These are phyloP conservation scores for Sclerotinia sclerotiorum DNA, from an alignment of 2,329 filamentous ascomycete species.

Conservation along the genomic window DNA sequence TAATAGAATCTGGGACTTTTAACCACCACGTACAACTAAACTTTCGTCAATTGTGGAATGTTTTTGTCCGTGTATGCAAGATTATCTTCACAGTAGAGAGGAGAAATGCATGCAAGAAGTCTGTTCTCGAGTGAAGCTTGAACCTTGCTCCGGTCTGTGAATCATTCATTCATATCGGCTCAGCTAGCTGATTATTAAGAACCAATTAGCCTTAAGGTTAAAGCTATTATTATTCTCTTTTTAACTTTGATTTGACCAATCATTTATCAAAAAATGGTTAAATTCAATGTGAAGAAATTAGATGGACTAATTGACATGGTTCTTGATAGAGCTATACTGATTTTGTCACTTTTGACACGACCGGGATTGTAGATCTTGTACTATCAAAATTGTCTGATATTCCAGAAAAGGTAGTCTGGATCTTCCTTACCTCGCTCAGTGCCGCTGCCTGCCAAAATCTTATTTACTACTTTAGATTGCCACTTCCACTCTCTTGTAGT, in stretches of 20 bases:
- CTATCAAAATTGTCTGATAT: neutral
- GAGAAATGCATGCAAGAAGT: neutral
- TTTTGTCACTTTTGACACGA: neutral
- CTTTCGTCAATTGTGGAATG: neutral
- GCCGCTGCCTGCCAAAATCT: conserved; percentile 3
- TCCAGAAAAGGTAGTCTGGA: neutral
- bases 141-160: conserved; percentile 2
- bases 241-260: neutral
- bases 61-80: neutral
- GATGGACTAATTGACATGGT: neutral
- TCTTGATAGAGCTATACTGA: neutral
- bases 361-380: conserved; percentile 11
- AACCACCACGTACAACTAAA: neutral
- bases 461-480: neutral
- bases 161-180: neutral
- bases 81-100: neutral
- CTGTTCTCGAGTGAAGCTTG: neutral
- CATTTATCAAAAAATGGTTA: neutral
- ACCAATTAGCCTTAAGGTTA: neutral
- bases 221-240: neutral
- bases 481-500: neutral
- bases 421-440: conserved; percentile 1
- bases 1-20: neutral
- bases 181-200: neutral
- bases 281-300: neutral